Percentiles rank a stretch among this genome's conserved stretches.
These are phyloP conservation scores for Ustilago shanxiensis DNA, from an alignment of 1,284 basidiomycete species.

Conservation along the genomic window DNA sequence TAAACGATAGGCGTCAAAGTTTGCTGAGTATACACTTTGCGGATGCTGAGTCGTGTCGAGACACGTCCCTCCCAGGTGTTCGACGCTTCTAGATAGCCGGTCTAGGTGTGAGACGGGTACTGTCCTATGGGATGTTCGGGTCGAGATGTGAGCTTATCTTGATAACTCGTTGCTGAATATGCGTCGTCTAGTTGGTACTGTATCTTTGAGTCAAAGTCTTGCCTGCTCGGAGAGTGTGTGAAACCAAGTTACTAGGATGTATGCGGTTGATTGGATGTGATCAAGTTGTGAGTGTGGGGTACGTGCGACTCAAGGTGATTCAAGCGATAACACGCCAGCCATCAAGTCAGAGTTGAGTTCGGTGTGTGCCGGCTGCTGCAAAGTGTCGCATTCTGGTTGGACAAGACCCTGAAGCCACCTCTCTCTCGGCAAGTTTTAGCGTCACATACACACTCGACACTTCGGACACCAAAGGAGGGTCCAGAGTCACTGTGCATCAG, in stretches of 20 bases:
- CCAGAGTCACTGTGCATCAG: no score
- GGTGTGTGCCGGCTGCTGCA: background rate
- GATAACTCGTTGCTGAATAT: no score
- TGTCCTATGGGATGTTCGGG: no score
- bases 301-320: no score
- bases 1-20: background rate
- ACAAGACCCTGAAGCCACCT: background rate
- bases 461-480: background rate
- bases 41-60: background rate
- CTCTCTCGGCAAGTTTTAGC: background rate
- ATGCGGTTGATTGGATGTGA: background rate
- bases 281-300: background rate
- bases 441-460: no score
- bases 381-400: slow-evolving; percentile 5
- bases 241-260: background rate
- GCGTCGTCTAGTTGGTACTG: no score
- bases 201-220: no score
- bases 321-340: no score
- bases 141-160: no score
- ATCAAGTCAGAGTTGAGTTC: background rate
- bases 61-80: no score
- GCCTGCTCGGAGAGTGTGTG: no score
- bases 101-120: background rate
- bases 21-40: slow-evolving; percentile 12
- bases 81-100: no score